Percentiles rank a stretch among this genome's conserved stretches.
These are phyloP conservation scores for Termitomyces sp. DNA, from an alignment of 768 basidiomycete genomes.

Conservation along the genomic window DNA sequence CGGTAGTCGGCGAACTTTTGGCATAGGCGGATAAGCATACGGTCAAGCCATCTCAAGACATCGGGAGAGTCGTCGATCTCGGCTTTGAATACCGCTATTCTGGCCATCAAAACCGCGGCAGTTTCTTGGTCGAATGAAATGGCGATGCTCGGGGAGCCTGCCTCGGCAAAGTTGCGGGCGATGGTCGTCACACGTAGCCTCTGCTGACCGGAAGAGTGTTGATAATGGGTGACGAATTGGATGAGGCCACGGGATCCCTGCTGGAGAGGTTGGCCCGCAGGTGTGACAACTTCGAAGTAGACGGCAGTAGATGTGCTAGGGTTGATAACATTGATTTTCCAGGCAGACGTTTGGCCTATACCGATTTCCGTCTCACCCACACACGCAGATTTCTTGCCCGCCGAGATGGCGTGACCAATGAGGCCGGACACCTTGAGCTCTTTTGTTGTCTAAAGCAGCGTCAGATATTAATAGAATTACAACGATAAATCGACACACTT, in stretches of 20 bases:
- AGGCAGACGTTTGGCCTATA: slow-evolving; percentile 96
- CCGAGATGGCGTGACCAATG: slow-evolving; percentile 96
- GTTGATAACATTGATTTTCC: slow-evolving; percentile 92
- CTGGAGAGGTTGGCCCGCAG: slow-evolving; percentile 88
- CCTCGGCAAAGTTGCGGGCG: slow-evolving; percentile 95
- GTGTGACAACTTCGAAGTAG: slow-evolving; percentile 98
- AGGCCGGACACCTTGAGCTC: slow-evolving; percentile 97
- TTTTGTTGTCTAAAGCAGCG: slow-evolving; percentile 76
- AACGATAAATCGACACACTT: slow-evolving; percentile 41
- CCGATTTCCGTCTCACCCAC: slow-evolving; percentile 99
- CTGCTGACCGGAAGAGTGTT: slow-evolving; percentile 94
- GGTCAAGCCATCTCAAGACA: slow-evolving; percentile 93
- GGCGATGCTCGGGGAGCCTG: slow-evolving; percentile 90
- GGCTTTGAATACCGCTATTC: slow-evolving; percentile 98
- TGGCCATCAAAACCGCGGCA: slow-evolving; percentile 95
- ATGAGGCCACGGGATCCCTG: slow-evolving; percentile 91
- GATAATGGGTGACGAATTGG: slow-evolving; percentile 98
- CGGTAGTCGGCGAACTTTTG: slow-evolving; percentile 99
- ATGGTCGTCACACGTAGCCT: slow-evolving; percentile 97
- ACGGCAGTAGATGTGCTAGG: slow-evolving; percentile 86
- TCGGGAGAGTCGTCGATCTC: slow-evolving; percentile 98
- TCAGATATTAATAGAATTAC: not conserved
- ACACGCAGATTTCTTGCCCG: slow-evolving; percentile 92
- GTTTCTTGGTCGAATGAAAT: slow-evolving; percentile 98
- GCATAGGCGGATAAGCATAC: slow-evolving; percentile 97